Evolutionary conservation across 2,329 filamentous ascomycete genomes (phyloP).

Genomic region (Alternaria postmessia): DNA sequence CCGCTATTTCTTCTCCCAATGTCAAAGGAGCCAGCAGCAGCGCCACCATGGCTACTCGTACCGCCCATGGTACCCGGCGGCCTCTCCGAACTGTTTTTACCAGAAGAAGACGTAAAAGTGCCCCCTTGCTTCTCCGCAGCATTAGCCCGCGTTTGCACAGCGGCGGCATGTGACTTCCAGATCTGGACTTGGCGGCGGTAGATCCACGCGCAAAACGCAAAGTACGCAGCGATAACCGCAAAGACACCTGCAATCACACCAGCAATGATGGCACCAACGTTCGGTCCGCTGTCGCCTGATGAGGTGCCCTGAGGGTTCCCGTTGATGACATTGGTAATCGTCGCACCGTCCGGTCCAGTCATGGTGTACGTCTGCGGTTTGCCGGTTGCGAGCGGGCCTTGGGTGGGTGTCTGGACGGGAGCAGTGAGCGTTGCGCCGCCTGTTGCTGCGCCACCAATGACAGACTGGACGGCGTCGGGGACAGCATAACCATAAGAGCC

Average conservation of each 20-base stretch:
- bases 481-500: constrained; percentile 73
- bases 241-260: constrained; percentile 72
- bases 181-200: constrained; percentile 75
- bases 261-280: constrained; percentile 64
- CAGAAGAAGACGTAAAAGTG: constrained; percentile 32
- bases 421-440: constrained; percentile 75
- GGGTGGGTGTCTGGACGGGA: constrained; percentile 69
- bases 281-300: constrained; percentile 47
- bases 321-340: constrained; percentile 50
- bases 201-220: constrained; percentile 76
- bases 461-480: constrained; percentile 67
- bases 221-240: constrained; percentile 68
- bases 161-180: constrained; percentile 74
- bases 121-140: constrained; percentile 46
- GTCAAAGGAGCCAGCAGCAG: constrained; percentile 31
- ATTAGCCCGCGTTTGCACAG: constrained; percentile 65
- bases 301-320: constrained; percentile 30
- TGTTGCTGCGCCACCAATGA: constrained; percentile 71
- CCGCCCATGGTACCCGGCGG: constrained; percentile 20
- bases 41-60: constrained; percentile 24
- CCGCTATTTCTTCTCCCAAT: constrained; percentile 21
- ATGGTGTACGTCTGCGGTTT: constrained; percentile 73
- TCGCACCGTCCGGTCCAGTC: constrained; percentile 54
- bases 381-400: constrained; percentile 75
- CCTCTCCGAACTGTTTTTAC: constrained; percentile 38